Base-by-base conservation (phyloP, 75 land plant genomes). In the Adiantum capillusveneris region DNA sequence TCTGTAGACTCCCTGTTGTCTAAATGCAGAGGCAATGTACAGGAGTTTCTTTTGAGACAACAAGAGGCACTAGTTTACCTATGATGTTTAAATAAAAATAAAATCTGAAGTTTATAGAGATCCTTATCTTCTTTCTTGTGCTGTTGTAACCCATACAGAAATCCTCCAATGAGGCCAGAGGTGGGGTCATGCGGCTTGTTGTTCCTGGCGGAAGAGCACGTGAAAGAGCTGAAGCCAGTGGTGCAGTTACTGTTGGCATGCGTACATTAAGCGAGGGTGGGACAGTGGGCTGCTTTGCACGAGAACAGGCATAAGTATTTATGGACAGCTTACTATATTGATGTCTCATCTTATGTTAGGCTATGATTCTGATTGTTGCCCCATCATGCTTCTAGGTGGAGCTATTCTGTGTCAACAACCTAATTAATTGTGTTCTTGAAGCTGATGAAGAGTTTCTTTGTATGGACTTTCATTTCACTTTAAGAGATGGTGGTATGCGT, bases 191-290 rank as follows among this genome's bases (percentile, higher is more conserved):
- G 88, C 75, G 99, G 71, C 76, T 95, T 19, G 82, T 95, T 44
- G 97, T 95, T 56, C 80, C 93, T 60, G 99, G 99, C 49, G 99
- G 99, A 54, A 83, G 97, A 68, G 96, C 97, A 22, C 75, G 56
- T 53, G 99, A 95, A 72, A 71, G 55, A 44, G 60, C 74, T 48
- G 89, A 83, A 19, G 66, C 84, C 57, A 76, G 63, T 56, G 99
- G 99, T 55, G 80, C 92, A 71, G 97, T 95, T 68, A 72, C 95
- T 29, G 93, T 95, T 11, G 99, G 99, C 25, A 97, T 95, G 53
- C 97, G 99, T 31, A 87, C 99, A 53, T 83, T 95, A 13, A 95
- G 99, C 80, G 99, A 95, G 67, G 97, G 97, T 62, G 97, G 99
- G 49, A 73, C 90, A 43, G 99, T 95, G 55, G 99, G 97, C 39